Conservation (phyloP, 495 filamentous ascomycete genomes). For the Haplographium delicatum region DNA sequence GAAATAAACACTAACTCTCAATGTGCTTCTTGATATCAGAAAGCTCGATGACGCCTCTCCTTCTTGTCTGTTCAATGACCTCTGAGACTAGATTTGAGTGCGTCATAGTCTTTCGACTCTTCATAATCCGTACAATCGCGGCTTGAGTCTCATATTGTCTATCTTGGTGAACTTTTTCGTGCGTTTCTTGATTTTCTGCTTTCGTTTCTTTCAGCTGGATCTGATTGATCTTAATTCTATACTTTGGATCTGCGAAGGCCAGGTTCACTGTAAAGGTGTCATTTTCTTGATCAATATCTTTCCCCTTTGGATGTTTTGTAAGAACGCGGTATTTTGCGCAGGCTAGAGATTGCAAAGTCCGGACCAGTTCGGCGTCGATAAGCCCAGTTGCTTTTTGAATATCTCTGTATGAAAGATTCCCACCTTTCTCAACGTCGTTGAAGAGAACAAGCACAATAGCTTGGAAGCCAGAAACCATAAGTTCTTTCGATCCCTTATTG, state of each 20-base stretch:
- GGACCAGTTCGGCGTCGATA: slow-evolving; percentile 67
- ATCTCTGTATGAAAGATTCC: slow-evolving; percentile 59
- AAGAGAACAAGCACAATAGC: slow-evolving; percentile 91
- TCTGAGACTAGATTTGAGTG: slow-evolving; percentile 78
- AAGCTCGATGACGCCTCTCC: slow-evolving; percentile 74
- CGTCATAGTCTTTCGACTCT: slow-evolving; percentile 80
- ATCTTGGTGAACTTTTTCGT: slow-evolving; percentile 83
- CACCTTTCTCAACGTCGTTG: slow-evolving; percentile 58
- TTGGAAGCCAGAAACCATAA: slow-evolving; percentile 84
- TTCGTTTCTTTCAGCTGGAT: slow-evolving; percentile 88
- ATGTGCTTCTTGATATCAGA: slow-evolving; percentile 93
- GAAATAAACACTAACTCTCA: slow-evolving; percentile 59
- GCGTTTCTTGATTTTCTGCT: slow-evolving; percentile 84
- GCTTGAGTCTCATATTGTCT: slow-evolving; percentile 95
- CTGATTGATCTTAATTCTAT: slow-evolving; percentile 96
- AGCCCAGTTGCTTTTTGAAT: slow-evolving; percentile 63
- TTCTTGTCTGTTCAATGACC: slow-evolving; percentile 84
- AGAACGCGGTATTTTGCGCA: slow-evolving; percentile 87
- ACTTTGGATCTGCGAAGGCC: slow-evolving; percentile 72
- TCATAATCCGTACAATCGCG: slow-evolving; percentile 96
- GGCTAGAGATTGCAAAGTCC: slow-evolving; percentile 90
- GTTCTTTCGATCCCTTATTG: slow-evolving; percentile 70
- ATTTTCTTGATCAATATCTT: slow-evolving; percentile 59
- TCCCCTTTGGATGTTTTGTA: slow-evolving; percentile 75
- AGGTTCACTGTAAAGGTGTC: slow-evolving; percentile 81